Conservation (phyloP, 306 rosid species). For the Cucumis melo region DNA sequence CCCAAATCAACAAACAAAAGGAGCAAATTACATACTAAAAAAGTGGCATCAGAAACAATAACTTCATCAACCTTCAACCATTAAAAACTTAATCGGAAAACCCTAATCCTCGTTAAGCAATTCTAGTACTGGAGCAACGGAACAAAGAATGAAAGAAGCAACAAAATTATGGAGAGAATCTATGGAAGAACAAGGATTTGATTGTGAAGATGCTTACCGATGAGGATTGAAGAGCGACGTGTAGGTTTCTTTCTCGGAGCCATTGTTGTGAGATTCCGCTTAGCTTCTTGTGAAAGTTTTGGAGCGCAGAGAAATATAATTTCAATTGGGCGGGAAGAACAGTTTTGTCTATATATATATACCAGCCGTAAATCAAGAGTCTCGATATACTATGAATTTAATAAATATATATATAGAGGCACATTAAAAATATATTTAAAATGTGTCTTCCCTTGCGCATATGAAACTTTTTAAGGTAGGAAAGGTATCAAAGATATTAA, state of each 20-base stretch:
- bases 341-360: too few relatives aligned
- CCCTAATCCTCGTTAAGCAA: background rate
- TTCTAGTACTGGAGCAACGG: too few relatives aligned
- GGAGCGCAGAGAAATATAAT: background rate
- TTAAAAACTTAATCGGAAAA: background rate
- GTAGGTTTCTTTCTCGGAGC: conserved; percentile 41
- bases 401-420: too few relatives aligned
- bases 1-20: background rate
- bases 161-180: background rate
- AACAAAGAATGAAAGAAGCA: background rate
- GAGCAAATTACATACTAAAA: background rate
- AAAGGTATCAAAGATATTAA: too few relatives aligned
- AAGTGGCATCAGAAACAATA: background rate
- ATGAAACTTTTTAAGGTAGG: too few relatives aligned
- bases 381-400: too few relatives aligned
- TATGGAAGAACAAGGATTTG: conserved; percentile 13
- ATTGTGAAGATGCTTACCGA: conserved; percentile 26
- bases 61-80: background rate
- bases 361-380: too few relatives aligned
- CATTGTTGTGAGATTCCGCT: conserved; percentile 3
- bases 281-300: background rate
- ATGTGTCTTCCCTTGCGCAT: too few relatives aligned
- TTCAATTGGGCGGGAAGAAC: background rate
- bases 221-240: conserved; percentile 29
- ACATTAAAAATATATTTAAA: too few relatives aligned